phyloP scores from a whole-genome alignment of 805 yeast species.

The Pichia manshurica region DNA sequence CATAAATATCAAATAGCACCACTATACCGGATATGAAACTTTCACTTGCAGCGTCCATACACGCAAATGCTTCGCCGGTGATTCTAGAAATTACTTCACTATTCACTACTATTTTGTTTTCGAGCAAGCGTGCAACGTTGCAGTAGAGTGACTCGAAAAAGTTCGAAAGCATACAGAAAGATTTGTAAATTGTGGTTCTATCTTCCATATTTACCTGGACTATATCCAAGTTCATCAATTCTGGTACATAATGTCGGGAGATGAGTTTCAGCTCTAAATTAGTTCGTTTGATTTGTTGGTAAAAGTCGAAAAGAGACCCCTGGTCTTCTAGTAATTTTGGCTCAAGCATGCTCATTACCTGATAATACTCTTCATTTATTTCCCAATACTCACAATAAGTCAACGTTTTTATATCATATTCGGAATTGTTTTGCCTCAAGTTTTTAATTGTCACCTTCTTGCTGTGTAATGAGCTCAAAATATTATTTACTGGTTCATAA shows the following conservation, averaged over 20 bases:
- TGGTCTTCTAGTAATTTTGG: neutral
- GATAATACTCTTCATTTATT: neutral
- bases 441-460: slow-evolving; percentile 1
- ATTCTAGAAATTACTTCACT: neutral
- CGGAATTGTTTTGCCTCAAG: neutral
- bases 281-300: neutral
- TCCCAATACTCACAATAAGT: slow-evolving; percentile 7
- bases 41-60: neutral
- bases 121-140: neutral
- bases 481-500: slow-evolving; percentile 9
- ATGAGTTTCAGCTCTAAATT: neutral
- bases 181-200: neutral
- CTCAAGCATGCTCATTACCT: slow-evolving; percentile 2
- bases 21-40: neutral
- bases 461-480: neutral
- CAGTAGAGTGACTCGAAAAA: neutral
- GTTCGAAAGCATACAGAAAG: neutral
- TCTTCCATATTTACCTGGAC: neutral
- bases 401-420: neutral
- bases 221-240: neutral
- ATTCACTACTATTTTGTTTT: neutral
- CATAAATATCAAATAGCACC: neutral
- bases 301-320: neutral
- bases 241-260: neutral
- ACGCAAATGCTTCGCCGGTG: neutral